Evolutionary conservation across 2,329 filamentous ascomycete genomes (phyloP), one percentile per base, ranked within the genome.

Genomic region (Aspergillus calidoustus): DNA sequence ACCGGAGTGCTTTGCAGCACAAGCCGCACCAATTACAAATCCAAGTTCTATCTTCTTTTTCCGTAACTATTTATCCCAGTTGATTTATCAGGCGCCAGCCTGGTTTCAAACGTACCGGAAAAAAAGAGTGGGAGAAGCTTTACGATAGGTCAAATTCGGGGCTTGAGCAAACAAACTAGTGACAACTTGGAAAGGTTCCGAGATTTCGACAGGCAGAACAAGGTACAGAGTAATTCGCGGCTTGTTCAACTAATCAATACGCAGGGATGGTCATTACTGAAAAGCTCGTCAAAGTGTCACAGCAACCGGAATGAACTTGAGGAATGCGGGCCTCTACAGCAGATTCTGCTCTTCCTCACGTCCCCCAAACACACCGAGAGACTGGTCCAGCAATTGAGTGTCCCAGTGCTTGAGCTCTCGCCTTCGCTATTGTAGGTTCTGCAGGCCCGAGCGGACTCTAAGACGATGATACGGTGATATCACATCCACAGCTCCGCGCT

Each of bases 261-360:
- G 34, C 34, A 41, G 34, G 44, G 44, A 19, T 47, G n/a, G 44
- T 19, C n/a, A 3, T n/a, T 19, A 9, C n/a, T 47, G n/a, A 23
- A n/a, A 47, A 47, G 22, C 7, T 58, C 23, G 47, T 46, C 28
- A 13, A 2, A 41, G 61, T 62, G 57, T 54, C 65, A 60, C 59
- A 57, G 67, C 67, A 69, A 66, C 64, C 60, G 60, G 62, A 57
- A 65, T 64, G 63, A 28, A 23, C 46, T 59, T 61, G 51, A 60
- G 63, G 67, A 68, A 69, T 69, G 67, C 62, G 62, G 67, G 61
- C 53, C 61, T 30, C 38, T 31, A 38, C 55, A 44, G 28, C 51
- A 56, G 23, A n/a, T 51, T 55, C 23, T 19, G 34, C 23, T 54
- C 47, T 34, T 50, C 46, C 50, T 38, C 54, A 19, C 28, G 44